Evolutionary conservation across 306 rosid species (phyloP), one percentile per base, ranked within the genome.

Genomic region (Calophaca sinica): DNA sequence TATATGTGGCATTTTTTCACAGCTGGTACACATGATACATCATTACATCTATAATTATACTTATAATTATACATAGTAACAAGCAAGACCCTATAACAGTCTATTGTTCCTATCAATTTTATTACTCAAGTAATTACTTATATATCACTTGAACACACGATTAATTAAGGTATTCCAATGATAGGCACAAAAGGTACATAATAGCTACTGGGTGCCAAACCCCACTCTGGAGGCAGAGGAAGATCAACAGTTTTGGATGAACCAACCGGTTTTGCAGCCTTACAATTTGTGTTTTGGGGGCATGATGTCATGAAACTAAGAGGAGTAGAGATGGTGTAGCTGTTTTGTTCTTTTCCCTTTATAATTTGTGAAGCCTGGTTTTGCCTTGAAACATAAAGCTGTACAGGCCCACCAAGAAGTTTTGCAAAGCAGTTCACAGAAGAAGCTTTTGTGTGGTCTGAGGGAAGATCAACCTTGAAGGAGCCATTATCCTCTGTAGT

Each of bases 191-290:
- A 87, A 61, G 99, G 99, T 11, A 86, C 0, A 58, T 90, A 94
- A 9, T 77, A 84, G 88, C 97, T 92, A 32, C 86, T 82, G 0
- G 99, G 99, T 12, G 99, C 97, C 57, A 94, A 77, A 4, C 99
- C 99, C 99, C 96, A 94, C 73, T 86, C 89, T 4, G 84, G 92
- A 29, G 99, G 97, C 49, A 94, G 71, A 73, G 99, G 99, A 36
- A 94, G 58, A 82, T 94, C 64, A 9, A 92, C 3, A 4, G 92
- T 94, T 81, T 92, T 83, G 63, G 97, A 94, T 5, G 97, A 85
- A 60, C 86, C 88, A 15, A 85, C 50, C 31, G 80, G n/a, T 32
- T 78, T 78, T 31, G 10, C 35, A 51, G 73, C 65, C 68, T 69
- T 82, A 61, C 97, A 90, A 0, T 73, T 70, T 52, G 70, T 65